These are phyloP conservation scores for Corylus heterophylla DNA, from an alignment of 306 rosid species.

Conservation along the genomic window DNA sequence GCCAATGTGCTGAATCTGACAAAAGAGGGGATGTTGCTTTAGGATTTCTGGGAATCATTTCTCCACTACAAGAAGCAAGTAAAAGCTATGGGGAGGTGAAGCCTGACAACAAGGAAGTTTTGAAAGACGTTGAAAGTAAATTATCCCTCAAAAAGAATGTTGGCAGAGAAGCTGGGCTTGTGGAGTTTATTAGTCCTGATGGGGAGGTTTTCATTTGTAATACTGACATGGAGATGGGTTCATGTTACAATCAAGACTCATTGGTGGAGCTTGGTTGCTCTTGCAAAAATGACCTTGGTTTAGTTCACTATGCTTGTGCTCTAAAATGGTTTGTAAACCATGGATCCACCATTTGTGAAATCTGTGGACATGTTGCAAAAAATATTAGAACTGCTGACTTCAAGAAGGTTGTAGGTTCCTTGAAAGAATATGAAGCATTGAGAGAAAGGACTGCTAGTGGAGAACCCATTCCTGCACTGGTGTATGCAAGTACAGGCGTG, in stretches of 20 bases:
- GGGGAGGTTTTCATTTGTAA: slow-evolving; percentile 86
- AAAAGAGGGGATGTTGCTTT: slow-evolving; percentile 75
- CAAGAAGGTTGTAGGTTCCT: slow-evolving; percentile 65
- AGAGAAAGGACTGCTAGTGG: slow-evolving; percentile 88
- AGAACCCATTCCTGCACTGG: slow-evolving; percentile 54
- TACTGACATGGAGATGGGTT: slow-evolving; percentile 75
- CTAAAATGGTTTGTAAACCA: slow-evolving; percentile 96
- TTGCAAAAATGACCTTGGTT: slow-evolving; percentile 92
- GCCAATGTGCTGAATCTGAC: slow-evolving; percentile 92
- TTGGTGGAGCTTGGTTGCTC: slow-evolving; percentile 90
- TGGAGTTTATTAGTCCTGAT: slow-evolving; percentile 85
- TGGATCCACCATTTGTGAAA: slow-evolving; percentile 94
- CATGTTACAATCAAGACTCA: slow-evolving; percentile 52
- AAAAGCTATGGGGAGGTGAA: slow-evolving; percentile 36
- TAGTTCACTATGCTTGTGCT: slow-evolving; percentile 94
- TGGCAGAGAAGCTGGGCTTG: slow-evolving; percentile 44
- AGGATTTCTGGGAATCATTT: slow-evolving; percentile 62
- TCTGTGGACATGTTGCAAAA: slow-evolving; percentile 73
- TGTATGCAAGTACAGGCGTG: slow-evolving; percentile 43
- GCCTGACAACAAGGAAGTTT: slow-evolving; percentile 31
- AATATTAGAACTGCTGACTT: slow-evolving; percentile 73
- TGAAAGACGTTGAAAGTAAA: slow-evolving; percentile 24
- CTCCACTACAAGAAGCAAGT: slow-evolving; percentile 42
- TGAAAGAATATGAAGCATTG: slow-evolving; percentile 82
- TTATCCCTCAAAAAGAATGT: slow-evolving; percentile 33